phyloP scores from a whole-genome alignment of 441 rosid species.

The Gossypium schwendimanii region DNA sequence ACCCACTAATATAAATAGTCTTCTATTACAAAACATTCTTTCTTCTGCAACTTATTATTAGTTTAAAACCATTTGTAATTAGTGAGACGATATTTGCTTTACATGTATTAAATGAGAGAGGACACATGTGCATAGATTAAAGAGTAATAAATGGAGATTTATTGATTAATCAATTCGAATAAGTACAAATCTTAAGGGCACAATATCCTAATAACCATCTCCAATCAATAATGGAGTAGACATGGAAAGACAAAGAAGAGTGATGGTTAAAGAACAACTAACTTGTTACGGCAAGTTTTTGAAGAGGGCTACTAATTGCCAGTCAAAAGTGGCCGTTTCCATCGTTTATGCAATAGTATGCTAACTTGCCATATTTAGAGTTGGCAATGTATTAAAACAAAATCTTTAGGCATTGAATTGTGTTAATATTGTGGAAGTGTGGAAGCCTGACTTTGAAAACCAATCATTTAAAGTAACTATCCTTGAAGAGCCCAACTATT shows the following conservation, averaged over 20 bases:
- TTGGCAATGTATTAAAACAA: neutral
- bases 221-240: neutral
- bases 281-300: neutral
- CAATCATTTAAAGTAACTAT: neutral
- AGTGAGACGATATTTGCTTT: neutral
- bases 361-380: neutral
- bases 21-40: neutral
- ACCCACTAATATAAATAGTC: neutral
- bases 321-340: neutral
- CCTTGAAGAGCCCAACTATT: neutral
- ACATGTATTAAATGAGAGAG: neutral
- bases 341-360: neutral
- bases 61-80: neutral
- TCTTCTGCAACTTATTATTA: neutral
- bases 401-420: neutral
- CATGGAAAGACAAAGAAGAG: neutral
- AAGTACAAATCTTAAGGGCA: neutral
- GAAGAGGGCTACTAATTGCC: neutral
- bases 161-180: neutral
- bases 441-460: neutral
- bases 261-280: neutral
- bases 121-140: neutral
- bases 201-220: neutral
- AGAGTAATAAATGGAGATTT: neutral
- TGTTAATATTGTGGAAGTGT: neutral